Percentiles rank a stretch among this genome's conserved stretches.
phyloP scores from a whole-genome alignment of 1,284 basidiomycete genomes.

The Sparassis latifolia region DNA sequence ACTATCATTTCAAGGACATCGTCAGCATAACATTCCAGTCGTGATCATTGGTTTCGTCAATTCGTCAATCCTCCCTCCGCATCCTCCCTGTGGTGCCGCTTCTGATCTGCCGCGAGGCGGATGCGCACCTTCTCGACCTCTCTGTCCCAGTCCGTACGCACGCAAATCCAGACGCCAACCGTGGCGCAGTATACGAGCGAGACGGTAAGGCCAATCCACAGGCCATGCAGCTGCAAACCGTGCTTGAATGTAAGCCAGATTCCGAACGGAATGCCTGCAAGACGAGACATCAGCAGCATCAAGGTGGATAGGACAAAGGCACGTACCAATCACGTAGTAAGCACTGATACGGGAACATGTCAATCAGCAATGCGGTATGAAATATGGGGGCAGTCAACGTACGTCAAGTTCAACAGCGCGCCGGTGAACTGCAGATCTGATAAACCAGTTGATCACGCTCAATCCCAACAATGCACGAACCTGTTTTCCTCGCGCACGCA shows the following conservation, averaged over 20 bases:
- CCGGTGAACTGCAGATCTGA: slow-evolving; percentile 42
- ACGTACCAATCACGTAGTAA: slow-evolving; percentile 55
- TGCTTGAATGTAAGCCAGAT: slow-evolving; percentile 55
- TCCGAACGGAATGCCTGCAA: slow-evolving; percentile 55
- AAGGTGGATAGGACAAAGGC: not conserved
- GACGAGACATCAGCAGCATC: not conserved
- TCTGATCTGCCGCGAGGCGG: slow-evolving; percentile 33
- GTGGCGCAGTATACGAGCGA: slow-evolving; percentile 49
- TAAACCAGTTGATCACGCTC: not conserved
- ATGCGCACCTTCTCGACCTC: slow-evolving; percentile 54
- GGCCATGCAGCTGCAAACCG: slow-evolving; percentile 45
- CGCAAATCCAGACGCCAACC: slow-evolving; percentile 42
- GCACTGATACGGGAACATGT: slow-evolving; percentile 32
- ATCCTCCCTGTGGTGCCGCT: slow-evolving; percentile 5
- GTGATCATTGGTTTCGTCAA: too few species aligned
- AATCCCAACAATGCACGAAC: slow-evolving; percentile 20
- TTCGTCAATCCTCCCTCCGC: slow-evolving; percentile 4
- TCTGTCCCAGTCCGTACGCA: slow-evolving; percentile 54
- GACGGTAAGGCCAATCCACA: slow-evolving; percentile 64
- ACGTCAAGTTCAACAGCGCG: slow-evolving; percentile 60
- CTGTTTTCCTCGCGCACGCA: slow-evolving; percentile 76
- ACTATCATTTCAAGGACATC: too few species aligned
- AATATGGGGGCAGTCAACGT: slow-evolving; percentile 8
- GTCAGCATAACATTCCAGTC: too few species aligned
- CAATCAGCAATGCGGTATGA: slow-evolving; percentile 1